Evolutionary conservation across 2,329 filamentous ascomycete species (phyloP).

Genomic region (Nemania diffusa): DNA sequence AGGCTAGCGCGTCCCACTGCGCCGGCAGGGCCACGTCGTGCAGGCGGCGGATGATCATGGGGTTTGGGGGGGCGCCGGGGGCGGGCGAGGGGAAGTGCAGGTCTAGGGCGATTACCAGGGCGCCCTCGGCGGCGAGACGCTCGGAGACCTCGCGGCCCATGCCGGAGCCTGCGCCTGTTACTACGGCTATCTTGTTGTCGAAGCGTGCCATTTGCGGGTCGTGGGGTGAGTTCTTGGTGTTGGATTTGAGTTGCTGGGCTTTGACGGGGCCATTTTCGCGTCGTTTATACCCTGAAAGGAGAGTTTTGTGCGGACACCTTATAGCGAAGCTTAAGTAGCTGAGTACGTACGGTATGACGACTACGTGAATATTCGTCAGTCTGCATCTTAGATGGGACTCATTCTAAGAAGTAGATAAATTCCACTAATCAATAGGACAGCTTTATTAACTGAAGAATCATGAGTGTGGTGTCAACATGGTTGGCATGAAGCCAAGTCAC

Average conservation of each 20-base stretch:
- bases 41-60: neutral
- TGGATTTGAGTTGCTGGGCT: too few relatives aligned
- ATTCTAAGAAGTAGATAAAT: too few relatives aligned
- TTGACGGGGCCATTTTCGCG: neutral
- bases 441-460: too few relatives aligned
- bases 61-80: neutral
- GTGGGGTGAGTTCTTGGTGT: too few relatives aligned
- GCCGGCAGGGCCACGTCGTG: neutral
- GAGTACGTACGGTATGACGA: too few relatives aligned
- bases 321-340: neutral
- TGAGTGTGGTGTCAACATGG: too few relatives aligned
- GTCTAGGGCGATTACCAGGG: constrained; percentile 8
- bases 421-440: too few relatives aligned
- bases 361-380: neutral
- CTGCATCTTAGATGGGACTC: neutral
- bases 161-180: constrained; percentile 14
- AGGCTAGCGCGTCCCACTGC: neutral
- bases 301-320: neutral
- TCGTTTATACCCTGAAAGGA: neutral
- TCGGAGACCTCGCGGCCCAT: constrained; percentile 17
- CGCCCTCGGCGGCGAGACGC: constrained; percentile 5
- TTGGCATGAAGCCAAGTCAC: too few relatives aligned
- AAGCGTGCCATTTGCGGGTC: constrained; percentile 21
- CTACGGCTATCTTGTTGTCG: constrained; percentile 13
- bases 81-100: neutral